Evolutionary conservation across 352 stramenopile genomes (phyloP), one percentile per base, ranked within the genome.

Genomic region (Phytophthora kernoviae): DNA sequence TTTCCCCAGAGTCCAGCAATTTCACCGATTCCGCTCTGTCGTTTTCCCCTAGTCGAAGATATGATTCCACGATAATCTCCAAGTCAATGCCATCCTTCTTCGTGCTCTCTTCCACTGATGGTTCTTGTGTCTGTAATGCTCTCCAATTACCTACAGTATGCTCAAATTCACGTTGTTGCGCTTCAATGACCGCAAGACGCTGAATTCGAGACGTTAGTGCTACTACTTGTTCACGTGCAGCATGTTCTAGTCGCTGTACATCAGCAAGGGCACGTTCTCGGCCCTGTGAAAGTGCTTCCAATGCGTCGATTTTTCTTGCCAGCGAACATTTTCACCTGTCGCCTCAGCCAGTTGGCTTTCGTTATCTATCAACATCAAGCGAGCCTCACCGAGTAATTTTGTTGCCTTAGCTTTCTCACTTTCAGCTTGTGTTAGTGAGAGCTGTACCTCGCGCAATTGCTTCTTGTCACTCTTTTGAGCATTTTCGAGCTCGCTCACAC

Each of bases 381-480:
- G 70, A 0, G 79, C 79, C 49, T 88, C 81, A 7, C 54, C 65
- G 6, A 91, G 73, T 18, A 91, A 46, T 18, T 79, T 70, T 18
- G 67, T 73, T 2, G 70, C 79, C 30, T 75, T 73, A 0, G 49
- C 10, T 14, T 86, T 70, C 54, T 89, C 81, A 4, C 73, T 68
- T 24, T 71, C 69, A 20, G 60, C 62, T 53, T 75, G 66, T 3
- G 48, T 48, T 2, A 55, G 46, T 9, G 54, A 14, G 1, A 85
- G 65, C 58, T 88, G 72, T 5, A 72, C 47, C 2, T 74, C 61
- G 5, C 62, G 68, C 21, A 68, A 30, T 12, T 47, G 39, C 14
- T 64, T 49, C 9, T 57, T 74, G 2, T 88, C 74, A 44, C 37
- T 61, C 8, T 62, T 60, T 4, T 41, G 46, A 33, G 82, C 65